These are phyloP conservation scores for Hemileccinum impolitum DNA, from an alignment of 768 basidiomycete species.

Conservation along the genomic window DNA sequence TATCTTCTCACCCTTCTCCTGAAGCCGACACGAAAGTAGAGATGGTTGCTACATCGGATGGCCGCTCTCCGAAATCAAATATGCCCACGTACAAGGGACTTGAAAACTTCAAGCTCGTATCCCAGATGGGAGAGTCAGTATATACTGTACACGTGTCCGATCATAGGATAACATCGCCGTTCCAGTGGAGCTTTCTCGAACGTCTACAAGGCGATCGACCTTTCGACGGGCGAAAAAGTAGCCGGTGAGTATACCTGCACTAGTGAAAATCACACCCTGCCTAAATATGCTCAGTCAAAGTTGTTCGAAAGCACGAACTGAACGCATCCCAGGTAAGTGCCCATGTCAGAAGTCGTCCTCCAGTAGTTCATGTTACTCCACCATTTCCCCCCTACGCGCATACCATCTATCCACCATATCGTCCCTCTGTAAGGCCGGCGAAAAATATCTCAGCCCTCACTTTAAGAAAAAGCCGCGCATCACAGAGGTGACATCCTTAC, in stretches of 20 bases:
- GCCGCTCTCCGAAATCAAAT: constrained; percentile 65
- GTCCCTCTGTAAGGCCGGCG: constrained; percentile 64
- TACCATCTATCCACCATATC: constrained; percentile 11
- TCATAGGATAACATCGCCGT: constrained; percentile 17
- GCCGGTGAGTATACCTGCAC: constrained; percentile 53
- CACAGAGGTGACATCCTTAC: constrained; percentile 74
- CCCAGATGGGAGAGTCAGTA: constrained; percentile 94
- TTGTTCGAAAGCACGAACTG: constrained; percentile 90
- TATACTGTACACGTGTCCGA: background rate
- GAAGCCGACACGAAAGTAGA: constrained; percentile 11
- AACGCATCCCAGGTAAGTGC: constrained; percentile 85
- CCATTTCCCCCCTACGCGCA: constrained; percentile 6
- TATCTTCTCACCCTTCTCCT: constrained; percentile 26
- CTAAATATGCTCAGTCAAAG: constrained; percentile 62
- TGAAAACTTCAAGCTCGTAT: constrained; percentile 69
- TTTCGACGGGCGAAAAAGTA: constrained; percentile 68
- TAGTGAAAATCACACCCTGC: background rate
- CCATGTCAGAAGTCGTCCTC: constrained; percentile 13
- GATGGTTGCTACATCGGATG: constrained; percentile 65
- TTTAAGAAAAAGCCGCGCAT: constrained; percentile 98
- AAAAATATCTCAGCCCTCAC: constrained; percentile 89
- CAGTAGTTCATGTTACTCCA: constrained; percentile 29
- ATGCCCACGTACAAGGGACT: constrained; percentile 87
- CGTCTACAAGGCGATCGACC: constrained; percentile 89
- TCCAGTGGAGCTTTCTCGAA: constrained; percentile 94